These are phyloP conservation scores for Physocladia obscura DNA, from an alignment of 192 early-diverging fungal genomes.

Conservation along the genomic window DNA sequence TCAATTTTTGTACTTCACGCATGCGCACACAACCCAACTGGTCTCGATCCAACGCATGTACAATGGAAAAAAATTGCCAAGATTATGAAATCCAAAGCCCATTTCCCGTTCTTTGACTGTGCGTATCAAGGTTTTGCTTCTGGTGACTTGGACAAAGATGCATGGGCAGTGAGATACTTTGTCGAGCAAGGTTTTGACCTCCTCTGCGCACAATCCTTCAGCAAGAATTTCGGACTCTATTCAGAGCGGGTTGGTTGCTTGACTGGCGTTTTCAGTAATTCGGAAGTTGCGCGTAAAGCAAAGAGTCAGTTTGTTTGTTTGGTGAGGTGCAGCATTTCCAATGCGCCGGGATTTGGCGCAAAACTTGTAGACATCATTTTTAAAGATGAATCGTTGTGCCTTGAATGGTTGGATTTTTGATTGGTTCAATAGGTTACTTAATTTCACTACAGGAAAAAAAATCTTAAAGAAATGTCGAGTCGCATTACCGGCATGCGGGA, in stretches of 20 bases:
- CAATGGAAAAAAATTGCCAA: slow-evolving; percentile 93
- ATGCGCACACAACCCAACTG: slow-evolving; percentile 99
- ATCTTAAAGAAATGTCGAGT: slow-evolving; percentile 71
- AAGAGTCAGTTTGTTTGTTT: slow-evolving; percentile 80
- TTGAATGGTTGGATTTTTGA: slow-evolving; percentile 68
- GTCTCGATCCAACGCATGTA: slow-evolving; percentile 92
- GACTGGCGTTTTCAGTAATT: slow-evolving; percentile 66
- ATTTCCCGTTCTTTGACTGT: slow-evolving; percentile 96
- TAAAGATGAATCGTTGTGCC: slow-evolving; percentile 71
- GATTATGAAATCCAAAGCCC: slow-evolving; percentile 71
- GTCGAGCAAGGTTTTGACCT: slow-evolving; percentile 87
- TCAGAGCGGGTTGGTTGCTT: slow-evolving; percentile 85
- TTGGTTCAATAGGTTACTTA: not conserved
- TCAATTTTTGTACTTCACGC: slow-evolving; percentile 91
- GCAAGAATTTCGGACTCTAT: slow-evolving; percentile 99
- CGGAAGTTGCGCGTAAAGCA: slow-evolving; percentile 54
- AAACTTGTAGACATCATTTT: slow-evolving; percentile 81
- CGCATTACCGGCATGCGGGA: slow-evolving; percentile 89
- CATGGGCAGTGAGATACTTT: slow-evolving; percentile 91
- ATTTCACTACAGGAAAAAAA: slow-evolving; percentile 2
- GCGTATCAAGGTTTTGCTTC: slow-evolving; percentile 97
- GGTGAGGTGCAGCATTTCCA: slow-evolving; percentile 82
- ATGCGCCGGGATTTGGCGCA: slow-evolving; percentile 86
- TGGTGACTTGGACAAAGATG: slow-evolving; percentile 87
- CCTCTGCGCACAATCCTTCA: slow-evolving; percentile 87